Base-by-base conservation (phyloP, 306 rosid species). In the Ceratonia siliqua region DNA sequence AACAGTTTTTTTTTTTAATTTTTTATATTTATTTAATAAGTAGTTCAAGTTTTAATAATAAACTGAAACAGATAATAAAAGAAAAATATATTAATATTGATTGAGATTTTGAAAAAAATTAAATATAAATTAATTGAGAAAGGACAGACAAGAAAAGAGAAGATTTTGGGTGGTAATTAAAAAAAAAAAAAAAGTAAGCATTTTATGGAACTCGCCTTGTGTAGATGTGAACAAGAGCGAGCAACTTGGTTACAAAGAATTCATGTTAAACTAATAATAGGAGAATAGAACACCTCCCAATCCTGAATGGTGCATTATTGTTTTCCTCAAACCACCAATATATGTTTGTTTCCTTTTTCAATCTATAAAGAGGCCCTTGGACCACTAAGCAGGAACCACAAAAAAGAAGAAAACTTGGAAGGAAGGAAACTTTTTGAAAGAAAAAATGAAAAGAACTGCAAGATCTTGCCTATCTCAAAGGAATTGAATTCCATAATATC, bases 241-340 rank as follows among this genome's bases (percentile, higher is more conserved):
- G 46, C 70, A 58, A 61, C 72, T 62, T 55, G 0, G 64, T 56
- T 66, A 67, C 33, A 38, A 74, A 66, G 65, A 52, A 21, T 20
- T 59, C 43, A 3, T n/a, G 0, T 7, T 22, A 59, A 58, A 5
- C 6, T 14, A 58, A 28, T 30, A 30, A 12, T 15, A 15, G n/a
- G 22, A 6, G 11, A 57, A 22, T 15, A 36, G 21, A 15, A 28
- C 73, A 55, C 73, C 71, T 13, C 59, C 45, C 67, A 49, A 43
- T 62, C 43, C 55, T 45, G 24, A 64, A 65, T 18, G 38, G 3
- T 43, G 43, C 14, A 73, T 73, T 68, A 78, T 75, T 53, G 59
- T 71, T 62, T 55, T 76, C 32, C 76, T 63, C 70, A 81, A 84
- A 78, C 81, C 12, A 77, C 82, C 70, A 55, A 58, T 25, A 49